Evolutionary conservation across 331 rosid species (phyloP).

Genomic region (Malus hybrid): DNA sequence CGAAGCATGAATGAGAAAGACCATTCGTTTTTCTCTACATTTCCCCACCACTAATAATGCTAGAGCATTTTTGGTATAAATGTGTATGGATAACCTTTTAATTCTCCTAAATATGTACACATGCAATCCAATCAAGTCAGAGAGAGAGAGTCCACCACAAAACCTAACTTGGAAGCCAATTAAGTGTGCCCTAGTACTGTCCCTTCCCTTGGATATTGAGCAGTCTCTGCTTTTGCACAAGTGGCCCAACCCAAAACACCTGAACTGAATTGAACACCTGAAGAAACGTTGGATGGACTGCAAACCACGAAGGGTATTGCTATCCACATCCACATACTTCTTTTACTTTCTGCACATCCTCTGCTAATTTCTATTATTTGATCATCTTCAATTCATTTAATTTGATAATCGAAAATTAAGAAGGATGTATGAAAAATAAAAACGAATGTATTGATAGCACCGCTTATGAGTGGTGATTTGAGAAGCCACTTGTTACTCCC

Average conservation of each 20-base stretch:
- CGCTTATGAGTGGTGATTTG: slow-evolving; percentile 8
- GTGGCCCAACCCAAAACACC: background rate
- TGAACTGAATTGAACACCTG: background rate
- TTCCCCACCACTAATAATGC: no score
- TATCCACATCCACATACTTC: no score
- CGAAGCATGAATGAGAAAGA: no score
- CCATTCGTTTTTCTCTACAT: no score
- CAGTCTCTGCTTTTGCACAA: background rate
- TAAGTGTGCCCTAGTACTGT: background rate
- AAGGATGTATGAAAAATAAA: no score
- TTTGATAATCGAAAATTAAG: fast-evolving
- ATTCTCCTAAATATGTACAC: background rate
- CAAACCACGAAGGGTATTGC: background rate
- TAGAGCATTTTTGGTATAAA: no score
- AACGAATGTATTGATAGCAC: no score
- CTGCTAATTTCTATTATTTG: fast-evolving
- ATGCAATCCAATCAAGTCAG: background rate
- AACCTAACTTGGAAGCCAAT: background rate
- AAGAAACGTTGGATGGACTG: background rate
- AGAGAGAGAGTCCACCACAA: background rate
- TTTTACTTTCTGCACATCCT: no score
- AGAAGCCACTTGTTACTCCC: slow-evolving; percentile 21
- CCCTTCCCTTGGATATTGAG: background rate
- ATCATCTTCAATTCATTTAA: no score
- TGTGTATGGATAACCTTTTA: background rate